phyloP scores from a whole-genome alignment of 164 flowering plant species.

The Vitis labrusca region DNA sequence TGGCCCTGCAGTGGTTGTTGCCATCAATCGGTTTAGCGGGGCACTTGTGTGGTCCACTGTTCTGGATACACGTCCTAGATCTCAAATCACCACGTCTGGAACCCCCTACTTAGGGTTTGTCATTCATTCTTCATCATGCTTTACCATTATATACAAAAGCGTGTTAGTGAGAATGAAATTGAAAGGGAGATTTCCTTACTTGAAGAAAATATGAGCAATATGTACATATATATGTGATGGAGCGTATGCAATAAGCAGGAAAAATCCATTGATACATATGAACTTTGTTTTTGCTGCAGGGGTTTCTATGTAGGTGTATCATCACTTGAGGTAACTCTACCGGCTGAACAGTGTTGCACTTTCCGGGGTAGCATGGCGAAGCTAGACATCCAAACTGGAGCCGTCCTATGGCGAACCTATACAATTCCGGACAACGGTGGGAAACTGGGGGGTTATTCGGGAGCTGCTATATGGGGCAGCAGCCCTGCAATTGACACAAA shows the following conservation, averaged over 20 bases:
- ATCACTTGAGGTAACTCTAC: constrained; percentile 33
- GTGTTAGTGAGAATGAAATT: no score
- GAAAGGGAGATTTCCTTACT: no score
- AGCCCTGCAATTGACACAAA: constrained; percentile 46
- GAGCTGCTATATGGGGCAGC: constrained; percentile 63
- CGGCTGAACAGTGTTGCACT: constrained; percentile 36
- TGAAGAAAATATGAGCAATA: no score
- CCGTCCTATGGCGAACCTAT: constrained; percentile 40
- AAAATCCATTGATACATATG: no score
- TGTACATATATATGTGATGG: no score
- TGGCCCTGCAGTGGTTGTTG: constrained; percentile 52
- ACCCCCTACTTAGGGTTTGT: constrained; percentile 36
- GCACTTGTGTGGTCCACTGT: constrained; percentile 37
- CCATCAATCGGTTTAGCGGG: constrained; percentile 29
- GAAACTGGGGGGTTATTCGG: constrained; percentile 36
- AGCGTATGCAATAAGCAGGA: no score
- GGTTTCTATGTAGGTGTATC: constrained; percentile 45
- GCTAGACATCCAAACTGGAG: constrained; percentile 30
- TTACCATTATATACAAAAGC: no score
- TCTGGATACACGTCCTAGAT: constrained; percentile 5
- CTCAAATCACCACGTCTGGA: constrained; percentile 39
- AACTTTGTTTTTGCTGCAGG: constrained; percentile 6
- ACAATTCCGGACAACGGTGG: constrained; percentile 45
- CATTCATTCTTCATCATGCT: no score
- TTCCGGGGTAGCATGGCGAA: constrained; percentile 50